Evolutionary conservation across 345 rosid species (phyloP).

Genomic region (Reutealis trisperma): DNA sequence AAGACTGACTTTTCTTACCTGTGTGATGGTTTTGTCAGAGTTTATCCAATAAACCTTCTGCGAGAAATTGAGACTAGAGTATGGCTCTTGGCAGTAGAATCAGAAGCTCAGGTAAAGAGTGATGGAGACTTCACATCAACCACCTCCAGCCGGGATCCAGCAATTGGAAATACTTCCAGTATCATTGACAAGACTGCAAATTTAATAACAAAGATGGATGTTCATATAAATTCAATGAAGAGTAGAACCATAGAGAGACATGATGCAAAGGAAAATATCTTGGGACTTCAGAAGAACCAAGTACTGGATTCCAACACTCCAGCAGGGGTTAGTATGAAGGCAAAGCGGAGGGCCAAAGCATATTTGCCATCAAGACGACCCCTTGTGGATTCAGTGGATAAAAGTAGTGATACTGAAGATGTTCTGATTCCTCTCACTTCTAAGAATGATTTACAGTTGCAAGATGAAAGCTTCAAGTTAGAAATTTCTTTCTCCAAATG

Average conservation of each 20-base stretch:
- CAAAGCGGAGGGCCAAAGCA: slow-evolving; percentile 83
- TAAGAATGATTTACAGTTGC: slow-evolving; percentile 59
- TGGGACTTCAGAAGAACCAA: slow-evolving; percentile 58
- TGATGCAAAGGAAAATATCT: slow-evolving; percentile 57
- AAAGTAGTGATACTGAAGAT: slow-evolving; percentile 62
- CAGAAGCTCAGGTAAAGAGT: slow-evolving; percentile 81
- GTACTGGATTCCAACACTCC: slow-evolving; percentile 47
- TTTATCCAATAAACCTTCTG: slow-evolving; percentile 85
- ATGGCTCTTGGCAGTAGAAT: slow-evolving; percentile 97
- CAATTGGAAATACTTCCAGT: slow-evolving; percentile 51
- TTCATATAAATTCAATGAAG: slow-evolving; percentile 69
- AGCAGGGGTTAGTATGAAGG: slow-evolving; percentile 52
- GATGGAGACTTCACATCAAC: slow-evolving; percentile 55
- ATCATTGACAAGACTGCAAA: slow-evolving; percentile 85
- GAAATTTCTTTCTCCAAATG: slow-evolving; percentile 85
- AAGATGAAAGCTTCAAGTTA: slow-evolving; percentile 61
- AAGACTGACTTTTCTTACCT: slow-evolving; percentile 30
- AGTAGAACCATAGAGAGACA: slow-evolving; percentile 59
- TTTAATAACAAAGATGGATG: slow-evolving; percentile 87
- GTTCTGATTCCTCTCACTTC: slow-evolving; percentile 36
- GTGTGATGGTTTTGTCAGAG: slow-evolving; percentile 51
- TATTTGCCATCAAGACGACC: slow-evolving; percentile 58
- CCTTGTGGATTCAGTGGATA: slow-evolving; percentile 57
- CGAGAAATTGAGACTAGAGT: slow-evolving; percentile 97
- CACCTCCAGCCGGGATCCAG: slow-evolving; percentile 43